phyloP scores from a whole-genome alignment of 768 basidiomycete genomes.

The Pleurotus eryngii region DNA sequence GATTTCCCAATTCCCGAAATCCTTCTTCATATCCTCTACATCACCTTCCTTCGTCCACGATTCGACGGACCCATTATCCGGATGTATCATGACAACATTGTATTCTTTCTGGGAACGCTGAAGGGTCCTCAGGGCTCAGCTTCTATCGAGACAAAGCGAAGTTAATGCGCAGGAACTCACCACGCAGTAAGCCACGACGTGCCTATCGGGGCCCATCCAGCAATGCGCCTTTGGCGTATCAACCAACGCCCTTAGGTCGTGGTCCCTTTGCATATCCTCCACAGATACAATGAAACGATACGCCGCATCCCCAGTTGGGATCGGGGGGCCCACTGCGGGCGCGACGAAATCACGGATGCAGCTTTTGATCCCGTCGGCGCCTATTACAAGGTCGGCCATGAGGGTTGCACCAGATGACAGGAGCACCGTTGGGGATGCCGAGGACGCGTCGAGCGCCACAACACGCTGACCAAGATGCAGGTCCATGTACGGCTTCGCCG shows the following conservation, averaged over 20 bases:
- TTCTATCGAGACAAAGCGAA: background rate
- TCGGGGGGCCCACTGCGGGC: slow-evolving; percentile 38
- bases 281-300: slow-evolving; percentile 53
- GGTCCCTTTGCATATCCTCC: slow-evolving; percentile 40
- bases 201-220: slow-evolving; percentile 54
- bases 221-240: slow-evolving; percentile 47
- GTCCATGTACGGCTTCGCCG: slow-evolving; percentile 30
- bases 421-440: slow-evolving; percentile 23
- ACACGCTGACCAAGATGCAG: slow-evolving; percentile 33
- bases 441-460: slow-evolving; percentile 17
- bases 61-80: slow-evolving; percentile 35
- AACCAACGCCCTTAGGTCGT: slow-evolving; percentile 45
- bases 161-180: slow-evolving; percentile 17
- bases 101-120: slow-evolving; percentile 35
- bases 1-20: slow-evolving; percentile 45
- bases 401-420: slow-evolving; percentile 39
- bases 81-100: slow-evolving; percentile 42
- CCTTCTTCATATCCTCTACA: slow-evolving; percentile 39
- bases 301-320: slow-evolving; percentile 59
- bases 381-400: slow-evolving; percentile 33
- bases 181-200: slow-evolving; percentile 32
- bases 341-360: slow-evolving; percentile 43
- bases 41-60: slow-evolving; percentile 40
- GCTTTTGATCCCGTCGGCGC: slow-evolving; percentile 38
- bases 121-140: background rate